Base-by-base conservation (phyloP, 148 eudicot species). In the Chenopodium suecicum region DNA sequence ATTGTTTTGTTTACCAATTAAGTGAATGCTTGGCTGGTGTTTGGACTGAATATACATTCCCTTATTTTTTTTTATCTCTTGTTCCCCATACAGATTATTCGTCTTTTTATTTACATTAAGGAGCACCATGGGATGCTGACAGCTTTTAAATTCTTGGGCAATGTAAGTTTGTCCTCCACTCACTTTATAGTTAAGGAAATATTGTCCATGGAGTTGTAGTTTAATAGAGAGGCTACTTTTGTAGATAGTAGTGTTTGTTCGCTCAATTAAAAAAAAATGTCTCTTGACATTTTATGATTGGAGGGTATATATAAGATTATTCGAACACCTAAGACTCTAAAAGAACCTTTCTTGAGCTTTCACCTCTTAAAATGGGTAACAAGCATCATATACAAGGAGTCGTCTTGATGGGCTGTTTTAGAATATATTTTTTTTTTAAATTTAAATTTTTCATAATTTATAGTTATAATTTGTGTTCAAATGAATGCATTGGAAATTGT, bases 101-200 rank as follows among this genome's bases (percentile, higher is more conserved):
- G 93, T 27, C 91, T 92, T 50, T 94, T 92, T 86, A 77, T 84
- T 41, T 88, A 91, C 83, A 88, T 96, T 23, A 87, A 92, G 86
- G 97, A 96, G 87, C 89, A 90, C 74, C 95, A 92, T 77, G 99
- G 90, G 72, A 76, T 86, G 83, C 91, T 84, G 81, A 90, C 82
- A 69, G 97, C 99, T 83, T 96, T 90, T 80, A 94, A 89, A 90
- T 96, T 96, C 85, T 83, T 96, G 84, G 89, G 94, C 89, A 94
- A 84, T 90, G 99, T 96, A 90, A 79, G 94, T 75, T 20, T 81
- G 48, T 23, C 65, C 31, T 54, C 22, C n/a, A 3, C 63, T 29
- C 34, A 13, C 56, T 56, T 19, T 74, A n/a, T 31, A 13, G 44
- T 48, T 20, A 29, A 63, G 17, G 52, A 10, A 1, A 19, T 69